Conservation (phyloP, 768 basidiomycete genomes). For the Leccinum disarticulatum region DNA sequence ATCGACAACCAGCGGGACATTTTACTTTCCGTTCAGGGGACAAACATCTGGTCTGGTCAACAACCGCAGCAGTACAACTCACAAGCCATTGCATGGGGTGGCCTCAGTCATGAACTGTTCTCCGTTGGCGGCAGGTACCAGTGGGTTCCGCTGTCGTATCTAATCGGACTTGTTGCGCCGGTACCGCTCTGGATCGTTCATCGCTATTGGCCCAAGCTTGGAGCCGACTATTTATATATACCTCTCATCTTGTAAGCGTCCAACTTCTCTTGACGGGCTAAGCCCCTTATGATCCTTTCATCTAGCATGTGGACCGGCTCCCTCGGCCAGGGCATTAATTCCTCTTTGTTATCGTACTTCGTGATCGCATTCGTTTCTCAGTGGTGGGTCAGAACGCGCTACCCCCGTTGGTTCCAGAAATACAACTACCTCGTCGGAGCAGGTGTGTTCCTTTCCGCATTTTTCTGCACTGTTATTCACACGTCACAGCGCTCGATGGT, state of each 20-base stretch:
- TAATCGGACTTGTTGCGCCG: conserved; percentile 35
- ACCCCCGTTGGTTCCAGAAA: conserved; percentile 37
- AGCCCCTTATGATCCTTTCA: conserved; percentile 1
- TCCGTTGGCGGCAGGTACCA: conserved; percentile 30
- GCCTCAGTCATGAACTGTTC: conserved; percentile 37
- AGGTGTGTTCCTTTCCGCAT: conserved; percentile 25
- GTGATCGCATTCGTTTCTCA: conserved; percentile 34
- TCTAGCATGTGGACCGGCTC: conserved; percentile 20
- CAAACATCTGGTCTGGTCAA: conserved; percentile 37
- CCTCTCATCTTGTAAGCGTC: conserved; percentile 30
- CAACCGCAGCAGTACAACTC: conserved; percentile 32
- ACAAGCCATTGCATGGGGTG: conserved; percentile 41
- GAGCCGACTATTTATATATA: conserved; percentile 27
- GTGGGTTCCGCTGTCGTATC: conserved; percentile 41
- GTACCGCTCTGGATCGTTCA: conserved; percentile 44
- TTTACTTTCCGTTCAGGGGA: conserved; percentile 54
- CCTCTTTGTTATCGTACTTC: conserved; percentile 19
- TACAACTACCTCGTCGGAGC: conserved; percentile 43
- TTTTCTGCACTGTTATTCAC: neutral
- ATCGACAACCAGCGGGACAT: conserved; percentile 50
- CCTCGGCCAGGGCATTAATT: conserved; percentile 30
- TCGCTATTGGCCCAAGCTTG: conserved; percentile 34
- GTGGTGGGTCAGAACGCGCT: conserved; percentile 39
- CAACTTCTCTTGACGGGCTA: neutral
- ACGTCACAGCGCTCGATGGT: conserved; percentile 33